phyloP scores from a whole-genome alignment of 495 filamentous ascomycete genomes.

The Aspergillus sclerotiicarbonarius region DNA sequence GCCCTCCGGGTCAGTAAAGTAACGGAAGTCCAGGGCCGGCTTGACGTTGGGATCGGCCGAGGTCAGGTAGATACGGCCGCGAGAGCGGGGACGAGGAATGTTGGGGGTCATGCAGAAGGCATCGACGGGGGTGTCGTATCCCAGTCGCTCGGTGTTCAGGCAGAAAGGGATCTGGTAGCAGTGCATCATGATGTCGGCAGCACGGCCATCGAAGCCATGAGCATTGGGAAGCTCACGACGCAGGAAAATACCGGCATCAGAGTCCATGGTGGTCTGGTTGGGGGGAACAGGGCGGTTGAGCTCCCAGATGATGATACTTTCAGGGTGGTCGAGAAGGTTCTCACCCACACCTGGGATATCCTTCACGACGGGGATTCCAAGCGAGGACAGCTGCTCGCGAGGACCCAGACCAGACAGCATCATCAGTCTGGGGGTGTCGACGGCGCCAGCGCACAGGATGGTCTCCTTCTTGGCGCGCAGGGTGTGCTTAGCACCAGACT shows the following conservation, averaged over 20 bases:
- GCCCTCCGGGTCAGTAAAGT: conserved; percentile 81
- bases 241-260: conserved; percentile 79
- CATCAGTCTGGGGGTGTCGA: conserved; percentile 74
- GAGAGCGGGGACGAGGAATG: conserved; percentile 76
- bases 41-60: conserved; percentile 69
- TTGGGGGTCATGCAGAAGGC: conserved; percentile 93
- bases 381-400: conserved; percentile 55
- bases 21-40: conserved; percentile 80
- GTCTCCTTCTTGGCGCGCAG: conserved; percentile 66
- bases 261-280: conserved; percentile 83
- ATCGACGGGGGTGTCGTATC: conserved; percentile 69
- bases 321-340: conserved; percentile 75
- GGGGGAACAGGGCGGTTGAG: conserved; percentile 70
- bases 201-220: conserved; percentile 61
- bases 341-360: conserved; percentile 77
- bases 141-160: conserved; percentile 67
- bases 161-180: conserved; percentile 87
- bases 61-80: conserved; percentile 69
- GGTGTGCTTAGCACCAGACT: conserved; percentile 59
- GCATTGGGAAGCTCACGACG: conserved; percentile 66
- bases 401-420: conserved; percentile 78
- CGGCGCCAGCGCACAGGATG: conserved; percentile 73
- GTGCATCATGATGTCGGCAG: conserved; percentile 86
- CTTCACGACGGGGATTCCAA: conserved; percentile 67
- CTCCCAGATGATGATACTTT: conserved; percentile 81